Conservation (phyloP, 2,329 filamentous ascomycete species). For the Dactylonectria estremocensis region DNA sequence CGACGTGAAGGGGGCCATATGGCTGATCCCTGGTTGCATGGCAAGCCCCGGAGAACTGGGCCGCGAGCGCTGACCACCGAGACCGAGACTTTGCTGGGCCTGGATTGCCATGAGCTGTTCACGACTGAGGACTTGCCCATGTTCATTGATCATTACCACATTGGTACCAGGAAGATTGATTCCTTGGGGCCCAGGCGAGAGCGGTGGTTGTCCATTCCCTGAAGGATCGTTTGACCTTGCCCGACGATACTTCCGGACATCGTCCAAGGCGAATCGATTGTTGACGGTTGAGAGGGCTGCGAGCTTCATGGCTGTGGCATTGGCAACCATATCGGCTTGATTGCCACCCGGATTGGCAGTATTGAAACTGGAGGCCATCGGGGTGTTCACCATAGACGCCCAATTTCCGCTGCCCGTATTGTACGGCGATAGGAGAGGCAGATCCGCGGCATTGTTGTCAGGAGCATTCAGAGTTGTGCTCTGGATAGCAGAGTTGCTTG, state of each 20-base stretch:
- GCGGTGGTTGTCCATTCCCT: conserved; percentile 70
- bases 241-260: conserved; percentile 95
- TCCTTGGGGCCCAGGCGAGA: conserved; percentile 77
- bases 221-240: conserved; percentile 89
- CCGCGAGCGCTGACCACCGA: conserved; percentile 82
- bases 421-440: conserved; percentile 90
- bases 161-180: conserved; percentile 79
- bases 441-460: conserved; percentile 77
- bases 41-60: conserved; percentile 91
- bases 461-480: conserved; percentile 83
- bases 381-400: conserved; percentile 99
- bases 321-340: conserved; percentile 98
- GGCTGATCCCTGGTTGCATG: conserved; percentile 77
- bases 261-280: conserved; percentile 96
- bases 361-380: conserved; percentile 91
- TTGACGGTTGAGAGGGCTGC: conserved; percentile 97
- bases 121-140: conserved; percentile 87
- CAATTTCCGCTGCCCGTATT: conserved; percentile 89
- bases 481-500: conserved; percentile 81
- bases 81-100: conserved; percentile 73
- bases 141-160: conserved; percentile 94
- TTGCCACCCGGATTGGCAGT: conserved; percentile 66
- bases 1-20: conserved; percentile 82
- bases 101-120: conserved; percentile 90
- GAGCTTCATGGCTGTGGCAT: conserved; percentile 98